Percentiles rank a stretch among this genome's conserved stretches.
Conservation (phyloP, 768 basidiomycete genomes). For the Mycena indigotica region DNA sequence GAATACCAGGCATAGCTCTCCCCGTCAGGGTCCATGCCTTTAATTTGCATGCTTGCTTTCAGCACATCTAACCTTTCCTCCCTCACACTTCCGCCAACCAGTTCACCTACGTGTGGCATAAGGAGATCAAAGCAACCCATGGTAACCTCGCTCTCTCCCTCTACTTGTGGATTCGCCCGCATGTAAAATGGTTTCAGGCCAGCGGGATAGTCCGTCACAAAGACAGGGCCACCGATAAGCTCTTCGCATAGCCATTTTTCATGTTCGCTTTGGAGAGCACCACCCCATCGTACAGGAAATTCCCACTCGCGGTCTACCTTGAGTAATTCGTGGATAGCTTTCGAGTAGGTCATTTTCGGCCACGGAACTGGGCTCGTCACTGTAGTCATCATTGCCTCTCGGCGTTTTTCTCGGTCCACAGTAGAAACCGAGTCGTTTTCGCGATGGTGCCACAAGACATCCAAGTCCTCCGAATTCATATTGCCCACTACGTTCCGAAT, state of each 20-base stretch:
- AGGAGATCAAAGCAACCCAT: conserved; percentile 97
- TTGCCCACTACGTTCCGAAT: conserved; percentile 40
- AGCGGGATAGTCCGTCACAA: conserved; percentile 88
- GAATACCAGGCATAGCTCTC: conserved; percentile 68
- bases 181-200: conserved; percentile 95
- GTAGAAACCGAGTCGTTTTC: conserved; percentile 26
- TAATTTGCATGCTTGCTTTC: conserved; percentile 47
- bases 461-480: conserved; percentile 26
- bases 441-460: conserved; percentile 44
- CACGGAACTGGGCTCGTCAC: conserved; percentile 48
- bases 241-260: conserved; percentile 86
- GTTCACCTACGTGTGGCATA: conserved; percentile 84
- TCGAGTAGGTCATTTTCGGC: conserved; percentile 75
- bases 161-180: conserved; percentile 56
- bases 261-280: conserved; percentile 82
- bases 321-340: conserved; percentile 66
- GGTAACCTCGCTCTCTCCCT: conserved; percentile 45
- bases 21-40: conserved; percentile 40
- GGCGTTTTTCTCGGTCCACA: conserved; percentile 27
- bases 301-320: conserved; percentile 29
- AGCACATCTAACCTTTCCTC: conserved; percentile 70
- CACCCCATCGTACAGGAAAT: conserved; percentile 59
- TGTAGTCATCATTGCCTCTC: conserved; percentile 38
- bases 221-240: conserved; percentile 73
- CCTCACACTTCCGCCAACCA: conserved; percentile 89